phyloP scores from a whole-genome alignment of 495 filamentous ascomycete species.

The Xylaria nigripes region DNA sequence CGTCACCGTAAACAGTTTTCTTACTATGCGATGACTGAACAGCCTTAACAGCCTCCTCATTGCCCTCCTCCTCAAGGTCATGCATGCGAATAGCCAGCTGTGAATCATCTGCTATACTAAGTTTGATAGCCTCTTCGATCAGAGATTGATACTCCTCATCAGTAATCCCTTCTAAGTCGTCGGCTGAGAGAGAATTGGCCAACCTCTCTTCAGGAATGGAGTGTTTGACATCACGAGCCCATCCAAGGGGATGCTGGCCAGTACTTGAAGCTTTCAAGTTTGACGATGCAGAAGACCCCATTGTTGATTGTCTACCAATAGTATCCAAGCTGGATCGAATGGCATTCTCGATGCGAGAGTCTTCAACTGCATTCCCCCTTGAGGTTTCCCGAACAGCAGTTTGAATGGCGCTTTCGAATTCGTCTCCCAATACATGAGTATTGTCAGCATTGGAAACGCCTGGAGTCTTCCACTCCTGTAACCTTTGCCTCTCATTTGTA shows the following conservation, averaged over 20 bases:
- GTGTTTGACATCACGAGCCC: constrained; percentile 16
- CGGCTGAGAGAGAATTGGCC: constrained; percentile 17
- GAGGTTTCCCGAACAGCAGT: constrained; percentile 61
- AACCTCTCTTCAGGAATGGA: constrained; percentile 21
- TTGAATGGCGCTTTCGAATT: constrained; percentile 62
- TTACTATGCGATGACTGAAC: constrained; percentile 18
- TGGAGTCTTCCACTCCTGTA: constrained; percentile 37
- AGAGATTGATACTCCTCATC: constrained; percentile 48
- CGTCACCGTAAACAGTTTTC: background rate
- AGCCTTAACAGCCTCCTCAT: constrained; percentile 27
- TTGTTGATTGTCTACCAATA: constrained; percentile 35
- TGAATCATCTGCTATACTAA: constrained; percentile 44
- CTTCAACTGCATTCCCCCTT: constrained; percentile 56
- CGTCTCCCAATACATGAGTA: constrained; percentile 31
- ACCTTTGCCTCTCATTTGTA: constrained; percentile 39
- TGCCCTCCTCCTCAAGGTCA: constrained; percentile 35
- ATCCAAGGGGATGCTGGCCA: constrained; percentile 8
- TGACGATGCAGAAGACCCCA: constrained; percentile 8
- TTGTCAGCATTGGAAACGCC: constrained; percentile 4
- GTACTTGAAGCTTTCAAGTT: background rate
- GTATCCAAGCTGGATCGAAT: constrained; percentile 60
- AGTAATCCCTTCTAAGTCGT: constrained; percentile 29
- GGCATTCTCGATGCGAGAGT: constrained; percentile 57
- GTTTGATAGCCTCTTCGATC: constrained; percentile 51
- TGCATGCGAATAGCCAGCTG: constrained; percentile 18